Evolutionary conservation across 306 rosid genomes (phyloP), one percentile per base, ranked within the genome.

Genomic region (Styphnolobium japonicum): DNA sequence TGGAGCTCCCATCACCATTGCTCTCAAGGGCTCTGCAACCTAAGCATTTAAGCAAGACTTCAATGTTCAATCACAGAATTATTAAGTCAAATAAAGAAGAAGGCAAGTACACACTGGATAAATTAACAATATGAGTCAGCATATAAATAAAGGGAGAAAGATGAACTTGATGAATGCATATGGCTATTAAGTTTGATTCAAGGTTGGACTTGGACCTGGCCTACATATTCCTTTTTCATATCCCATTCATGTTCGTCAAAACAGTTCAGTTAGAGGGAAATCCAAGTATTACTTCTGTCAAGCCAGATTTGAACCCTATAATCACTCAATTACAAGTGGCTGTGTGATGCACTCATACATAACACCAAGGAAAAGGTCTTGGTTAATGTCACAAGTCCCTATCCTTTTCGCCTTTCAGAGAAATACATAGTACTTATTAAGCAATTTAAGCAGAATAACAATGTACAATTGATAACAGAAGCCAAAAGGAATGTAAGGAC

Each of bases 1-100:
- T 22, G 98, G 97, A 75, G 98, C 88, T 46, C 98, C 98, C 93
- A 87, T 87, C 61, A 93, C 95, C 98, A 93, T 91, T 40, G 98
- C 97, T 87, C 97, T 86, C 73, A 93, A 83, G 83, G 98, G 98
- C 88, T 93, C 97, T 29, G 95, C 98, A 66, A 93, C 94, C 98
- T 93, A 84, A 56, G 55, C 81, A 73, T 73, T 73, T 43, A 67
- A 81, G 37, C 49, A 88, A 68, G 29, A 68, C 69, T 71, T 65
- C 18, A 80, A 66, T 70, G 53, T 19, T 78, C 19, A 78, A 36
- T 53, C 37, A 39, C 48, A 16, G 10, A 71, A 27, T 48, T 22
- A 31, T 64, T n/a, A 7, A 33, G 37, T 57, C 74, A 73, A 66
- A 78, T 60, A 81, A 46, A 71, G 39, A 46, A 71, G 39, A 73